These are phyloP conservation scores for Chaetomium globosum DNA, from an alignment of 2,329 filamentous ascomycete species.

Conservation along the genomic window DNA sequence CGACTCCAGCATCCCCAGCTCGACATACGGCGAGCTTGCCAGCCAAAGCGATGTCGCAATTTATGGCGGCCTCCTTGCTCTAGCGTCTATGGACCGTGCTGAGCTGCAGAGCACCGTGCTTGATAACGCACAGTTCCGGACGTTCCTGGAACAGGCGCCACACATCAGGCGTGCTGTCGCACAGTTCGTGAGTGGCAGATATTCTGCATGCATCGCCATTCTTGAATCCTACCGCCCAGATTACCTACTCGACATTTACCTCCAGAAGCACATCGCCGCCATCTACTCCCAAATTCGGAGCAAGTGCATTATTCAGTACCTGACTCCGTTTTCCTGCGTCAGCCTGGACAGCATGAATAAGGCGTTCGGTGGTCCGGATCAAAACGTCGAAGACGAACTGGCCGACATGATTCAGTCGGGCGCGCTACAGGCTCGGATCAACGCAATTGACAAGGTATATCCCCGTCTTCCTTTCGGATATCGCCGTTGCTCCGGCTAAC, in stretches of 20 bases:
- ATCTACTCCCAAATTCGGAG: conserved; percentile 77
- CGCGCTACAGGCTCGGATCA: conserved; percentile 75
- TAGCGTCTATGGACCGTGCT: conserved; percentile 83
- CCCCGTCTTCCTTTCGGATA: background rate
- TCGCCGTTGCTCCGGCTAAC: conserved; percentile 12
- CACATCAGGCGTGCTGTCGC: conserved; percentile 90
- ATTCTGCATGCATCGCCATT: conserved; percentile 79
- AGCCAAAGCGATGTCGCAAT: conserved; percentile 87
- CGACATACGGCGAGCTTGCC: conserved; percentile 69
- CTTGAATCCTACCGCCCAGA: conserved; percentile 80
- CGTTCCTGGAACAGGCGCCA: conserved; percentile 87
- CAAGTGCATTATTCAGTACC: conserved; percentile 93
- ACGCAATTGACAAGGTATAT: conserved; percentile 73
- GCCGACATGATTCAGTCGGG: conserved; percentile 74
- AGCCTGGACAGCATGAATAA: conserved; percentile 76
- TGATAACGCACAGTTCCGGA: conserved; percentile 78
- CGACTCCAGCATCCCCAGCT: conserved; percentile 54
- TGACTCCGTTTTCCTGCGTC: conserved; percentile 85
- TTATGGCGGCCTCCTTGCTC: conserved; percentile 85
- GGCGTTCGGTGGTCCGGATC: conserved; percentile 68
- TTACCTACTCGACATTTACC: conserved; percentile 86
- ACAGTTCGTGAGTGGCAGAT: conserved; percentile 88
- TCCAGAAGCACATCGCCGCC: conserved; percentile 70
- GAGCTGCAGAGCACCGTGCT: conserved; percentile 76
- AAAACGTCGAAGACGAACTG: conserved; percentile 73